Conservation (phyloP, 2,329 filamentous ascomycete species). For the Macrophomina tecta region DNA sequence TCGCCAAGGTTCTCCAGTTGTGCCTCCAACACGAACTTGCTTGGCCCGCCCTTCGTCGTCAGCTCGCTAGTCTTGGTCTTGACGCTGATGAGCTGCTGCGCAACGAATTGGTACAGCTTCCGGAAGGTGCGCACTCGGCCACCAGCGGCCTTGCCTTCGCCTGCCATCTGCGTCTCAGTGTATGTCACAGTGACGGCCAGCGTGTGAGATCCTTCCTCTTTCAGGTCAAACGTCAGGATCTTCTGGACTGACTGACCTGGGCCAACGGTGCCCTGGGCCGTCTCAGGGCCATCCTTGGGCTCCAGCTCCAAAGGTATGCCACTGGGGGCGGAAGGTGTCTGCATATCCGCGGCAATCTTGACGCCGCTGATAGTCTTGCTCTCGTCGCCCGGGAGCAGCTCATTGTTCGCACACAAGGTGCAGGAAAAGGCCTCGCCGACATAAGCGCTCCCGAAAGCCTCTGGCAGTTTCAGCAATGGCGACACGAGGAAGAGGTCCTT, state of each 20-base stretch:
- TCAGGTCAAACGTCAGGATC: constrained; percentile 84
- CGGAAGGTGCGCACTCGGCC: constrained; percentile 82
- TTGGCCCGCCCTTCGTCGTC: constrained; percentile 48
- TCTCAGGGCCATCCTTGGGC: background rate
- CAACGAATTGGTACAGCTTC: constrained; percentile 96
- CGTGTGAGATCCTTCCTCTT: constrained; percentile 93
- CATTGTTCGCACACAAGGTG: constrained; percentile 95
- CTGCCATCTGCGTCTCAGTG: constrained; percentile 75
- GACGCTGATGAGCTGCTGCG: constrained; percentile 87
- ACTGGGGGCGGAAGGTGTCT: constrained; percentile 77
- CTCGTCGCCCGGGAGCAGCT: constrained; percentile 56
- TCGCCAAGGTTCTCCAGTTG: constrained; percentile 96
- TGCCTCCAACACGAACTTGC: constrained; percentile 81
- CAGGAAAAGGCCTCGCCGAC: constrained; percentile 95
- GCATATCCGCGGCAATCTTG: constrained; percentile 89
- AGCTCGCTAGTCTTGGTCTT: constrained; percentile 82
- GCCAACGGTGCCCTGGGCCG: constrained; percentile 49
- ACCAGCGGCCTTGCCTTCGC: constrained; percentile 53
- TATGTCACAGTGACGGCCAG: constrained; percentile 93
- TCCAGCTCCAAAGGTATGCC: constrained; percentile 64
- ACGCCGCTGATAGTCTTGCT: constrained; percentile 71
- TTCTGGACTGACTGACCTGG: constrained; percentile 75
- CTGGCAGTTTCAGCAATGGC: constrained; percentile 78
- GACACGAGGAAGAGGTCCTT: constrained; percentile 62
- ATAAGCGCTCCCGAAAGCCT: constrained; percentile 91